A percentile compares a stretch with the other conserved stretches of the same genome.
phyloP scores from a whole-genome alignment of 2,329 filamentous ascomycete species.

The Calonectria pauciramosa region DNA sequence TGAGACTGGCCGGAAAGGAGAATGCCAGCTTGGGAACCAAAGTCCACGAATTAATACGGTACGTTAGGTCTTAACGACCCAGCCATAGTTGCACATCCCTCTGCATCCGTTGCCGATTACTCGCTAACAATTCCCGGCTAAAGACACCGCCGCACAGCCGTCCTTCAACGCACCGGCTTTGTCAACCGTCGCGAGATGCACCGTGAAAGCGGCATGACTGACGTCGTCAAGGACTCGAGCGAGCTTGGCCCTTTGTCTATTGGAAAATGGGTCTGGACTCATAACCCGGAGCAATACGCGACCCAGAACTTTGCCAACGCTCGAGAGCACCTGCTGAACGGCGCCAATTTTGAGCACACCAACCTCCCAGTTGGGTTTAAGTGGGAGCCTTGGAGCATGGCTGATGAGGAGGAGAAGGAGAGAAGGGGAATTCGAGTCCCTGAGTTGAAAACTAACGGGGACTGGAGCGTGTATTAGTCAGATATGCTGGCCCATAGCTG shows the following conservation, averaged over 20 bases:
- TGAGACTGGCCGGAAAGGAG: background rate
- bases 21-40: background rate
- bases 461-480: background rate
- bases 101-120: no score
- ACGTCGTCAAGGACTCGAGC: no score
- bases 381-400: no score
- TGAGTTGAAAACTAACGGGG: background rate
- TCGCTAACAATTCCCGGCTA: background rate
- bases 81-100: no score
- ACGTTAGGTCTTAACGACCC: background rate
- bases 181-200: background rate
- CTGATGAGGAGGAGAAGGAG: background rate
- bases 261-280: no score
- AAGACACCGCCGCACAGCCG: background rate
- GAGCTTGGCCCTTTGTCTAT: no score
- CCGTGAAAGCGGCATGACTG: background rate
- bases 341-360: no score
- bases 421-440: background rate
- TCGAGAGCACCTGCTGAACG: no score
- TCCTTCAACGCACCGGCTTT: background rate
- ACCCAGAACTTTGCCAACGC: no score
- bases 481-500: background rate
- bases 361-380: no score
- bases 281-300: no score
- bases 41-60: background rate